Evolutionary conservation across 2,329 filamentous ascomycete genomes (phyloP).

Genomic region (Plectosphaerella plurivora): DNA sequence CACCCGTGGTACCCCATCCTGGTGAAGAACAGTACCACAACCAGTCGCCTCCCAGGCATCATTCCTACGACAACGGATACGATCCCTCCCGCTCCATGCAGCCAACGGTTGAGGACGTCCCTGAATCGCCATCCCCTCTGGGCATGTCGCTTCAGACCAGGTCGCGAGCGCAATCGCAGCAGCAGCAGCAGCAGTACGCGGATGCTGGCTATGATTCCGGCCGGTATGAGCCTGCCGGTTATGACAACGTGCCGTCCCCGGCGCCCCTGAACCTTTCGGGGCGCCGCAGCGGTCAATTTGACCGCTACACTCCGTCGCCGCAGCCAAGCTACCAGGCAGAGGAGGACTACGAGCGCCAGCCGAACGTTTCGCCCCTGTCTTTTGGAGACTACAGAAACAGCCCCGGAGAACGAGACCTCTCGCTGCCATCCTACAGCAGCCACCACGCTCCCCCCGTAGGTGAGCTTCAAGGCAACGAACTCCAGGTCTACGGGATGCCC

Average conservation of each 20-base stretch:
- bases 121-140: conserved; percentile 40
- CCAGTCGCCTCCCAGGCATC: conserved; percentile 36
- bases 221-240: conserved; percentile 16
- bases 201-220: conserved; percentile 12
- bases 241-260: conserved; percentile 33
- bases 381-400: conserved; percentile 29
- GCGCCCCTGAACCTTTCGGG: conserved; percentile 40
- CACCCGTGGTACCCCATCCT: conserved; percentile 30
- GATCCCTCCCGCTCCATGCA: conserved; percentile 52
- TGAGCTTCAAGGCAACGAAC: conserved; percentile 30
- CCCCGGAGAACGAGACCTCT: conserved; percentile 19
- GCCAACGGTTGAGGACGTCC: conserved; percentile 60
- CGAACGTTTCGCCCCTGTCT: conserved; percentile 22
- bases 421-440: conserved; percentile 22
- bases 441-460: conserved; percentile 25
- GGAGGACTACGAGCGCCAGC: conserved; percentile 9
- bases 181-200: conserved; percentile 12
- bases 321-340: conserved; percentile 9
- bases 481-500: conserved; percentile 36
- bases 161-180: conserved; percentile 12
- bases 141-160: conserved; percentile 19
- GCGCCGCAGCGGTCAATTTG: conserved; percentile 25
- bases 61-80: conserved; percentile 45
- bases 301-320: conserved; percentile 21
- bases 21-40: conserved; percentile 25